Evolutionary conservation across 2,329 filamentous ascomycete species (phyloP).

Genomic region (Arachnomyces sp.): DNA sequence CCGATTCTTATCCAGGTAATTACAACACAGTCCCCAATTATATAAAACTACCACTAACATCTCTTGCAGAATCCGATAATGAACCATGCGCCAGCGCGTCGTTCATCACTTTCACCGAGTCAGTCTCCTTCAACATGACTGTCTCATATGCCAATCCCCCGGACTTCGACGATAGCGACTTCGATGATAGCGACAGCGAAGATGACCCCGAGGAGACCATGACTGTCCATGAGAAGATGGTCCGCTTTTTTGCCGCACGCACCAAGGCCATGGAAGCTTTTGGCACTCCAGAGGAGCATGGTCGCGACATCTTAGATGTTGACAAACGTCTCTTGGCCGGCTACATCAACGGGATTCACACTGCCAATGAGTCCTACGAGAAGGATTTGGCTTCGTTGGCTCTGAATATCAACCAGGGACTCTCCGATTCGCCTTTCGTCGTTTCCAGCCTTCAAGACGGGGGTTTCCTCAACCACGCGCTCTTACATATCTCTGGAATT

Average conservation of each 20-base stretch:
- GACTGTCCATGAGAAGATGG: slow-evolving; percentile 36
- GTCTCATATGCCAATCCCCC: too few species aligned
- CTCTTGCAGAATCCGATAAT: too few species aligned
- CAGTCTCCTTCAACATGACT: too few species aligned
- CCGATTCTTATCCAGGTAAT: too few species aligned
- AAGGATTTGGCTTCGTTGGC: slow-evolving; percentile 8
- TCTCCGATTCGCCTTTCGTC: slow-evolving; percentile 24
- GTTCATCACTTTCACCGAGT: too few species aligned
- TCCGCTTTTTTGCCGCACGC: slow-evolving; percentile 11
- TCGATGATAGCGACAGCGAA: slow-evolving; percentile 19
- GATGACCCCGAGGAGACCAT: slow-evolving; percentile 17
- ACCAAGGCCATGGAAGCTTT: slow-evolving; percentile 5
- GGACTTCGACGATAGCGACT: slow-evolving; percentile 7
- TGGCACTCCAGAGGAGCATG: slow-evolving; percentile 27
- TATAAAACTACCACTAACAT: too few species aligned
- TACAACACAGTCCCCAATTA: too few species aligned
- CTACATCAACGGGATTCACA: slow-evolving; percentile 37
- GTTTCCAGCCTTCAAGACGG: slow-evolving; percentile 23
- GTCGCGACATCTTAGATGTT: slow-evolving; percentile 30
- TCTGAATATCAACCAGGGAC: slow-evolving; percentile 26
- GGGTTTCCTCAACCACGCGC: slow-evolving; percentile 29
- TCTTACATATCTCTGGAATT: slow-evolving; percentile 32
- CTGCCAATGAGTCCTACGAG: slow-evolving; percentile 14
- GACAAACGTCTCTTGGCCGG: slow-evolving; percentile 33
- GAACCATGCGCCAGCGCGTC: too few species aligned